A percentile compares a stretch with the other conserved stretches of the same genome.
Evolutionary conservation across 1,284 basidiomycete genomes (phyloP).

Genomic region (Gomphus sp.): DNA sequence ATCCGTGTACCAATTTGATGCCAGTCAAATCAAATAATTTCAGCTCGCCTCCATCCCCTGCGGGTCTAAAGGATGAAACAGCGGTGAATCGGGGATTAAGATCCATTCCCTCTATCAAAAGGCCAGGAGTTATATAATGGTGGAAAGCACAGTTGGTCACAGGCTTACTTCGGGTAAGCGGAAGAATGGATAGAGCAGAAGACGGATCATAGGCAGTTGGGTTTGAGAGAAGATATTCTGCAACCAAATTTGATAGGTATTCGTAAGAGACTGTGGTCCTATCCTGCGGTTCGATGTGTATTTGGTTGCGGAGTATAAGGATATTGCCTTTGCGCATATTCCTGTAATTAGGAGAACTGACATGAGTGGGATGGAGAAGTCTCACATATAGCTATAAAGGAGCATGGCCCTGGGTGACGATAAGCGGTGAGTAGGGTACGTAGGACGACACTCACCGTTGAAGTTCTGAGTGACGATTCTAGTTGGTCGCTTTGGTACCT

Average conservation of each 20-base stretch:
- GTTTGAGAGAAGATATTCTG: slow-evolving; percentile 65
- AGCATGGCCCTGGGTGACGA: slow-evolving; percentile 42
- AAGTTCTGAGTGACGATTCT: slow-evolving; percentile 79
- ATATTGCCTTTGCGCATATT: slow-evolving; percentile 56
- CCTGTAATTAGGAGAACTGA: slow-evolving; percentile 12
- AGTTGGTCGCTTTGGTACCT: slow-evolving; percentile 26
- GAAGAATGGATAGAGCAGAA: slow-evolving; percentile 74
- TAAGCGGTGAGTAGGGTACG: slow-evolving; percentile 1
- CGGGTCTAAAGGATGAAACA: slow-evolving; percentile 56
- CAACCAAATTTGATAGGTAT: slow-evolving; percentile 73
- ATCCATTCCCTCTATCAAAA: slow-evolving; percentile 62
- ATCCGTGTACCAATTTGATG: slow-evolving; percentile 81
- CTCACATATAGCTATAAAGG: slow-evolving; percentile 79
- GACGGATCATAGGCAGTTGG: slow-evolving; percentile 60
- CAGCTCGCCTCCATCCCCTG: slow-evolving; percentile 58
- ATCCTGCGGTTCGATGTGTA: slow-evolving; percentile 54
- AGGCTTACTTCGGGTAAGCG: slow-evolving; percentile 70
- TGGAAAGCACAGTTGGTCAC: background rate
- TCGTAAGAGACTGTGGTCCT: slow-evolving; percentile 75
- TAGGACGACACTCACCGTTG: slow-evolving; percentile 42
- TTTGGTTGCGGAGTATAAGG: slow-evolving; percentile 69
- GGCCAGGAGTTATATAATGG: slow-evolving; percentile 10
- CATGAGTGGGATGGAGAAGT: slow-evolving; percentile 9
- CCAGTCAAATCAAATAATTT: slow-evolving; percentile 77
- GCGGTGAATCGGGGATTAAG: slow-evolving; percentile 77